These are phyloP conservation scores for Catharanthus roseus DNA, from an alignment of 257 asterid genomes.

Conservation along the genomic window DNA sequence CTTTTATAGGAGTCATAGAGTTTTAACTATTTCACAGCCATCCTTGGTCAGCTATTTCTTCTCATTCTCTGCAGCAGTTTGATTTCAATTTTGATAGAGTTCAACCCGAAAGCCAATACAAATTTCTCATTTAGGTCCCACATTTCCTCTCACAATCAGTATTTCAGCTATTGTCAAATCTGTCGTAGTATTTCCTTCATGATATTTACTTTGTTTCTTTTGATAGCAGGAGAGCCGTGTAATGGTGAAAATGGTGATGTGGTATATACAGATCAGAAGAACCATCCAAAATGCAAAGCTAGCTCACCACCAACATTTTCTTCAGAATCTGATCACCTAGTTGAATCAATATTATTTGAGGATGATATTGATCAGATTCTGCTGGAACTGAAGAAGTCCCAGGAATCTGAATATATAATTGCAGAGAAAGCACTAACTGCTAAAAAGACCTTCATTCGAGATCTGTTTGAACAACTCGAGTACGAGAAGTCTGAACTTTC, in stretches of 20 bases:
- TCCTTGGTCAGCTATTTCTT: neutral
- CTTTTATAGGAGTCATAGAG: neutral
- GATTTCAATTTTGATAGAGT: no score
- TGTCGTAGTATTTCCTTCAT: neutral
- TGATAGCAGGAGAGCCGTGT: constrained; percentile 20
- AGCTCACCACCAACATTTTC: constrained; percentile 22
- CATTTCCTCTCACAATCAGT: no score
- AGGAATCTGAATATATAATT: constrained; percentile 47
- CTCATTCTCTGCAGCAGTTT: neutral
- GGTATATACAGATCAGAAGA: constrained; percentile 14
- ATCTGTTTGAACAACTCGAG: constrained; percentile 51
- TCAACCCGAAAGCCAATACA: no score
- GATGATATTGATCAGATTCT: constrained; percentile 46
- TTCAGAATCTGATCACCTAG: constrained; percentile 38
- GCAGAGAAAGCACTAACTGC: constrained; percentile 49
- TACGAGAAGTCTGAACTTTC: constrained; percentile 41
- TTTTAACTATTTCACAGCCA: neutral
- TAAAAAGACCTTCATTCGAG: constrained; percentile 42
- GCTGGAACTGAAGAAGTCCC: constrained; percentile 43
- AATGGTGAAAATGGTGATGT: constrained; percentile 16
- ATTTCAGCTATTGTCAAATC: neutral
- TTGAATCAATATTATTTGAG: constrained; percentile 49
- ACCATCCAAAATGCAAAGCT: constrained; percentile 9
- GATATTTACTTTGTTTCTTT: constrained; percentile 1
- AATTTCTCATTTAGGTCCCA: no score